Evolutionary conservation across 257 asterid genomes (phyloP), one percentile per base, ranked within the genome.

Genomic region (Nicotiana attenuata): DNA sequence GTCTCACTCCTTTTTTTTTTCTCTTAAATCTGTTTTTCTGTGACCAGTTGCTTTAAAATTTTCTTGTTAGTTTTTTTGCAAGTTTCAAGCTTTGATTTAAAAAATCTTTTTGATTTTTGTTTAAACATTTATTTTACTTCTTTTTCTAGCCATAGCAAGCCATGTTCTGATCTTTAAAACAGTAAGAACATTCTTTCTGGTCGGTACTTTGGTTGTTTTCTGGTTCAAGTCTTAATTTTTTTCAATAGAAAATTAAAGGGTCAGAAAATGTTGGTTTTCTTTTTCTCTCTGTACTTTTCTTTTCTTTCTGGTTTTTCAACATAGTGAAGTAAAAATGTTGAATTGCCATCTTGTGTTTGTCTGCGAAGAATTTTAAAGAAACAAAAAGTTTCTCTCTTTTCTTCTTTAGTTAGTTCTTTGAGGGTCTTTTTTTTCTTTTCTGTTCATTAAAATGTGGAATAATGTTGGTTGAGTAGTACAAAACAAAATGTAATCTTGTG

Each of bases 161-260:
- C n/a, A n/a, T n/a, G n/a, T n/a, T 19, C 29, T 71, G 50, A 76
- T 78, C 67, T 59, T 78, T 78, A 63, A 59, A 35, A 13, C 71
- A 22, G 56, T 45, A 64, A 59, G 77, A 41, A 17, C 28, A 78
- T 22, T 78, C 82, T 65, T 5, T 80, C 82, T 79, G 60, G 73
- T 79, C 47, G 61, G 61, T 65, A 61, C 41, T 78, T 79, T 47
- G 71, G 63, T 66, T 76, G 2, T 76, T 53, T n/a, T n/a, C 80
- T 47, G n/a, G 38, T 47, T n/a, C 61, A 17, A 56, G 28, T 17
- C 76, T 66, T 66, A 2, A 9, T 67, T n/a, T 69, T 38, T 38
- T 31, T 68, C 33, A 69, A 69, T 69, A 38, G 77, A 69, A 68
- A 68, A 38, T n/a, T 68, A 35, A 35, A 5, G 55, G 29, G 55